Evolutionary conservation across 1,139 yeast species (phyloP).

Genomic region (Candida sp.): DNA sequence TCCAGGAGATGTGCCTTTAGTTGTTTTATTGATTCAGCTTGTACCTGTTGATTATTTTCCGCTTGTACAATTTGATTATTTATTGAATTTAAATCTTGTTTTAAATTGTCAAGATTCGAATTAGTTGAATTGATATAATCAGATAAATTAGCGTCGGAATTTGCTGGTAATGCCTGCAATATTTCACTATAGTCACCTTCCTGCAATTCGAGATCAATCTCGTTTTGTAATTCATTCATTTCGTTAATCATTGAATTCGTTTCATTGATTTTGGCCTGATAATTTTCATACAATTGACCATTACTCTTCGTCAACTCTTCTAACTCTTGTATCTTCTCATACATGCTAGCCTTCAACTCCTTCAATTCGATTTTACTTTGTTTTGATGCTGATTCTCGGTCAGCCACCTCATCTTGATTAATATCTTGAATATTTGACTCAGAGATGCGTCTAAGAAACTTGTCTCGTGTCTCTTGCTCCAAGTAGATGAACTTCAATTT

Average conservation of each 20-base stretch:
- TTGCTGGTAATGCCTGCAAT: not conserved
- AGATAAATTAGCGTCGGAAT: conserved; percentile 1
- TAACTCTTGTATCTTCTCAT: conserved; percentile 15
- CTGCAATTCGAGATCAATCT: conserved; percentile 14
- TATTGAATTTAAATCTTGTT: not conserved
- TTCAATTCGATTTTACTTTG: conserved; percentile 16
- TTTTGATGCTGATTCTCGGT: conserved; percentile 13
- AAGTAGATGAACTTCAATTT: conserved; percentile 58
- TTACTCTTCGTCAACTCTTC: conserved; percentile 16
- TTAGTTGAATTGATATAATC: conserved; percentile 1
- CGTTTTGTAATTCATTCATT: conserved; percentile 14
- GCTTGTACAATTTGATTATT: conserved; percentile 3
- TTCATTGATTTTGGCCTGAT: conserved; percentile 8
- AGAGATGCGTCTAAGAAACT: conserved; percentile 42
- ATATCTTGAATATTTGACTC: conserved; percentile 13
- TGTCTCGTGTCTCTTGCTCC: conserved; percentile 67
- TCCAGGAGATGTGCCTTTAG: conserved; percentile 2
- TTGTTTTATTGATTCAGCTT: conserved; percentile 1
- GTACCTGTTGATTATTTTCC: conserved; percentile 3
- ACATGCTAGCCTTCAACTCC: conserved; percentile 15
- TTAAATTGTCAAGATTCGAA: not conserved
- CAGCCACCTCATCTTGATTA: conserved; percentile 15
- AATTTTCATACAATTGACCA: conserved; percentile 14
- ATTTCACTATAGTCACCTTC: conserved; percentile 3
- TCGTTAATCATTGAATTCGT: conserved; percentile 14